A percentile compares a stretch with the other conserved stretches of the same genome.
Evolutionary conservation across 805 yeast species (phyloP).

Genomic region (Phaffomyces thermotolerans): DNA sequence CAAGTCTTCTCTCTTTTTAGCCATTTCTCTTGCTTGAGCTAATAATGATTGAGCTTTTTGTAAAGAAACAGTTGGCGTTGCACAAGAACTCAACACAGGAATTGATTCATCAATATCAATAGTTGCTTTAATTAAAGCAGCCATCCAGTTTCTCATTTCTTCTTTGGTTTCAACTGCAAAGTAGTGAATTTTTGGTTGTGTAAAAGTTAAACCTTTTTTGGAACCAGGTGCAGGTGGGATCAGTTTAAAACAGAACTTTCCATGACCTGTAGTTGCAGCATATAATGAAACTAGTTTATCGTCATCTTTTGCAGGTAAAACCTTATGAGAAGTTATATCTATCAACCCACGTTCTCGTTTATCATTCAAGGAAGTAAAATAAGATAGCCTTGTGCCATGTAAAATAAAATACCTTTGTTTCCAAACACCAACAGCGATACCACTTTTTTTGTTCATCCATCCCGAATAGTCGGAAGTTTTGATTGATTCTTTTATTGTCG

Average conservation of each 20-base stretch:
- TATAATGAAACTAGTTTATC: conserved; percentile 80
- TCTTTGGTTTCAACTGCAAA: conserved; percentile 90
- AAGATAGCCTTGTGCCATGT: conserved; percentile 89
- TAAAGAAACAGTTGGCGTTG: conserved; percentile 90
- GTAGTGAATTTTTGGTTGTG: conserved; percentile 92
- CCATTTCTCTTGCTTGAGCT: conserved; percentile 74
- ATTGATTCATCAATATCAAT: conserved; percentile 91
- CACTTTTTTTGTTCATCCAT: conserved; percentile 94
- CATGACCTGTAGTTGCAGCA: conserved; percentile 91
- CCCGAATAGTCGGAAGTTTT: conserved; percentile 75
- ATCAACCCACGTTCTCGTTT: conserved; percentile 84
- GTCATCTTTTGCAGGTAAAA: conserved; percentile 74
- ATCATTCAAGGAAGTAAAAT: conserved; percentile 73
- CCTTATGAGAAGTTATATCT: conserved; percentile 92
- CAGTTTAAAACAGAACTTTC: conserved; percentile 86
- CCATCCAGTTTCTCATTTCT: conserved; percentile 94
- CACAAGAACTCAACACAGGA: conserved; percentile 88
- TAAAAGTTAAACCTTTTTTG: conserved; percentile 88
- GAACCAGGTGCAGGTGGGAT: conserved; percentile 98
- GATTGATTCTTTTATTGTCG: conserved; percentile 73
- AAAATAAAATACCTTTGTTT: conserved; percentile 75
- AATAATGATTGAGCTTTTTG: conserved; percentile 81
- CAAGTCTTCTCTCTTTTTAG: conserved; percentile 44
- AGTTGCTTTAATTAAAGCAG: conserved; percentile 90
- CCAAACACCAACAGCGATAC: conserved; percentile 84